Percentiles rank a stretch among this genome's conserved stretches.
Evolutionary conservation across 768 basidiomycete species (phyloP).

Genomic region (Lactarius psammicola): DNA sequence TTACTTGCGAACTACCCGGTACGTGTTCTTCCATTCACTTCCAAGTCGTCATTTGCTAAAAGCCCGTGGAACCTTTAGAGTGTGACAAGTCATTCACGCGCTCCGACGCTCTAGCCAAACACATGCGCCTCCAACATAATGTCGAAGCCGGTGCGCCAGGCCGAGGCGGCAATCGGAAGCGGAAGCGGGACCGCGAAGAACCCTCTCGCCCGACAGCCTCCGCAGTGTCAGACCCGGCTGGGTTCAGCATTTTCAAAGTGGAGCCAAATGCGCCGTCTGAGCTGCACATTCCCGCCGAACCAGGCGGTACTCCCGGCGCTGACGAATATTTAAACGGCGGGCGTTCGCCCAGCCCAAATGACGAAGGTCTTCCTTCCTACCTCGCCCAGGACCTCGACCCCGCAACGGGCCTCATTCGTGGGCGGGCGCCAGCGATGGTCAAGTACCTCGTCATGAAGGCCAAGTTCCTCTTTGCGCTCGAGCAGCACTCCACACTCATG

Average conservation of each 20-base stretch:
- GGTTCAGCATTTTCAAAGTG: constrained; percentile 30
- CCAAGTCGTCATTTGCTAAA: background rate
- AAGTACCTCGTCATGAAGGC: constrained; percentile 79
- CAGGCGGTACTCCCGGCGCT: constrained; percentile 7
- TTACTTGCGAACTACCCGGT: constrained; percentile 80
- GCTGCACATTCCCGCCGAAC: constrained; percentile 16
- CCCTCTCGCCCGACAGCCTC: constrained; percentile 28
- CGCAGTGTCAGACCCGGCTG: constrained; percentile 15
- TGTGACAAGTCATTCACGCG: constrained; percentile 96
- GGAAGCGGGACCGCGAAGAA: constrained; percentile 50
- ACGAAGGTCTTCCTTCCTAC: constrained; percentile 54
- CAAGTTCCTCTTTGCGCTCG: constrained; percentile 64
- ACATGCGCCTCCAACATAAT: constrained; percentile 87
- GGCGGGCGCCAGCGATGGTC: constrained; percentile 65
- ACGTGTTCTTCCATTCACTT: constrained; percentile 32
- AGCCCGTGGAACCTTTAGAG: constrained; percentile 42
- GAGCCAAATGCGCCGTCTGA: constrained; percentile 23
- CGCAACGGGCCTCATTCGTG: constrained; percentile 60
- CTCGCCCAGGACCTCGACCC: constrained; percentile 53
- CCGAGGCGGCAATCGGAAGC: constrained; percentile 66
- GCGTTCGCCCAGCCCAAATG: constrained; percentile 32
- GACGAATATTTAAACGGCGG: constrained; percentile 23
- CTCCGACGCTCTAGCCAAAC: constrained; percentile 89
- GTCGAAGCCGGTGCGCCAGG: constrained; percentile 71
- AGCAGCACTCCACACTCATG: constrained; percentile 63